Evolutionary conservation across 2,329 filamentous ascomycete species (phyloP).

Genomic region (Lecanosticta acicola): DNA sequence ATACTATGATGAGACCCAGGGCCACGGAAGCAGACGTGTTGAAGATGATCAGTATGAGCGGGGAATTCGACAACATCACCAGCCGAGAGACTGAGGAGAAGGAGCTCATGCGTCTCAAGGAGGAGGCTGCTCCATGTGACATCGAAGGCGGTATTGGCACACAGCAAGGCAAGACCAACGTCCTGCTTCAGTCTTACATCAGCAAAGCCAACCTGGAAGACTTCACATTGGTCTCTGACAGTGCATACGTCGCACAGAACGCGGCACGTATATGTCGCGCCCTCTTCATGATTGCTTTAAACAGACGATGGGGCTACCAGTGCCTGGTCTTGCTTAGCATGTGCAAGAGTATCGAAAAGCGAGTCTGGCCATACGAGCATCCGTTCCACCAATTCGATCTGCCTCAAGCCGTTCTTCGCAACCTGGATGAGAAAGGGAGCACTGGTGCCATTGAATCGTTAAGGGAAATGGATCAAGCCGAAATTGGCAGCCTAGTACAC

Average conservation of each 20-base stretch:
- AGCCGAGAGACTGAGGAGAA: conserved; percentile 84
- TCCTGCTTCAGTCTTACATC: conserved; percentile 89
- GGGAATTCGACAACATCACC: conserved; percentile 96
- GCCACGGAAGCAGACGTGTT: conserved; percentile 88
- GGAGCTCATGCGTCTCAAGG: conserved; percentile 69
- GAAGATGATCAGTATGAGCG: conserved; percentile 95
- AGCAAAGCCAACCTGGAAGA: conserved; percentile 83
- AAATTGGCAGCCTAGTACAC: conserved; percentile 86
- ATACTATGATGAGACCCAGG: conserved; percentile 80
- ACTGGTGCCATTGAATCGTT: conserved; percentile 71
- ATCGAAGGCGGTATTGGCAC: conserved; percentile 63
- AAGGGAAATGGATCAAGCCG: conserved; percentile 85
- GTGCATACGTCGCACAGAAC: conserved; percentile 93
- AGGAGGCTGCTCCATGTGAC: conserved; percentile 69
- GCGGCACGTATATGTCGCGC: conserved; percentile 89
- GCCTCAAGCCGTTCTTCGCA: conserved; percentile 72
- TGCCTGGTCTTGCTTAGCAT: conserved; percentile 85
- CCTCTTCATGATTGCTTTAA: conserved; percentile 94
- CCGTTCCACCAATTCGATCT: conserved; percentile 93
- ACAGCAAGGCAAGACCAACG: conserved; percentile 89
- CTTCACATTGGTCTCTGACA: conserved; percentile 86
- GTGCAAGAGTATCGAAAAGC: conserved; percentile 95
- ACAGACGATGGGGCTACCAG: conserved; percentile 91
- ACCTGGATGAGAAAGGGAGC: conserved; percentile 74
- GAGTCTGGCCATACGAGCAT: conserved; percentile 91